Percentiles rank a stretch among this genome's conserved stretches.
Evolutionary conservation across 108 stramenopile species (phyloP).

Genomic region (Cylindrotheca closterium): DNA sequence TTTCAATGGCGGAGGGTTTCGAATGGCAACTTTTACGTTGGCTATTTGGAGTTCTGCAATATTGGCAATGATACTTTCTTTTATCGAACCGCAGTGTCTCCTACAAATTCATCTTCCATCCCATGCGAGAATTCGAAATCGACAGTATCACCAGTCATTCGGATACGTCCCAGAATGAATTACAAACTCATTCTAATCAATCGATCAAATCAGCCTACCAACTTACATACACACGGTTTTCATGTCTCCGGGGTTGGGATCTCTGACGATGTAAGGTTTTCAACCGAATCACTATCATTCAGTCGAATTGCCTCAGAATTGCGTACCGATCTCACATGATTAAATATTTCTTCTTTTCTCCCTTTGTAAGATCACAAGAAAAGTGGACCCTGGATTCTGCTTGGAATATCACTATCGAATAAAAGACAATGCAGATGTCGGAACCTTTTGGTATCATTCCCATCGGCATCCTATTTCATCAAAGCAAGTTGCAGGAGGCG

Average conservation of each 20-base stretch:
- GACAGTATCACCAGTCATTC: slow-evolving; percentile 8
- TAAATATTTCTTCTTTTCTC: slow-evolving; percentile 1
- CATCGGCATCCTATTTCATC: slow-evolving; percentile 26
- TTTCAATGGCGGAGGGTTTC: too few species aligned
- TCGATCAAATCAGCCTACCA: slow-evolving; percentile 14
- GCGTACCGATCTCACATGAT: not conserved
- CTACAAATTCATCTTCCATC: not conserved
- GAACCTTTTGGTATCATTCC: slow-evolving; percentile 44
- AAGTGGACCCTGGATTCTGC: slow-evolving; percentile 26
- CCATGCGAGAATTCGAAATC: not conserved
- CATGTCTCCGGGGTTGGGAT: slow-evolving; percentile 27
- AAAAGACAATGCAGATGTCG: slow-evolving; percentile 24
- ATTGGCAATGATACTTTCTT: not conserved
- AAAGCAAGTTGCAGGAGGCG: slow-evolving; percentile 31
- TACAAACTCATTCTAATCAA: slow-evolving; percentile 25
- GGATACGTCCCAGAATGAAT: slow-evolving; percentile 13
- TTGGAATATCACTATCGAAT: slow-evolving; percentile 27
- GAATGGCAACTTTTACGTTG: too few species aligned
- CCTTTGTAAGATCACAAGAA: slow-evolving; percentile 22
- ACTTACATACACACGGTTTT: slow-evolving; percentile 24
- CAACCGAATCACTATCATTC: too few species aligned
- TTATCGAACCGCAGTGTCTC: not conserved
- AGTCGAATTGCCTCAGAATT: too few species aligned
- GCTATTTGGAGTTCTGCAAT: not conserved
- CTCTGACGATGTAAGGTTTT: slow-evolving; percentile 14